These are phyloP conservation scores for Paramecium tetraurelia DNA, from an alignment of 73 alveolate species.

Conservation along the genomic window DNA sequence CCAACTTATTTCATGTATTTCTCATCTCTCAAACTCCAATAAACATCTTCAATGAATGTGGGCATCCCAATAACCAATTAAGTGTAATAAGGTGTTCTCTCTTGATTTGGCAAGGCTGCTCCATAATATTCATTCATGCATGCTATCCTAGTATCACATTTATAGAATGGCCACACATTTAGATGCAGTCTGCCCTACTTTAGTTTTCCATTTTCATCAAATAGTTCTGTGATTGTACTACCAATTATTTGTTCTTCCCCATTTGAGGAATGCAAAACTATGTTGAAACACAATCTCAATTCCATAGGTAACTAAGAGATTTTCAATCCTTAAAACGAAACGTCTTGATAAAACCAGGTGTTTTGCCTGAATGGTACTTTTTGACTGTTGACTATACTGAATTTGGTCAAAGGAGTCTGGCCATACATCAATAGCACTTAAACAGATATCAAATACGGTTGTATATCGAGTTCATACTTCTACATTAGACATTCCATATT, in stretches of 20 bases:
- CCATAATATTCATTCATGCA: constrained; percentile 70
- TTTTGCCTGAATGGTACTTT: constrained; percentile 44
- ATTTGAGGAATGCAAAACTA: constrained; percentile 29
- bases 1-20: constrained; percentile 38
- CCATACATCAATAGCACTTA: constrained; percentile 66
- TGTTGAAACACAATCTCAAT: constrained; percentile 63
- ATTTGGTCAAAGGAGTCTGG: constrained; percentile 13
- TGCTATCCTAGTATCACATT: constrained; percentile 60
- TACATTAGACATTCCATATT: constrained; percentile 44
- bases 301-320: constrained; percentile 70
- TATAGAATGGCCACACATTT: constrained; percentile 72
- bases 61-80: constrained; percentile 25
- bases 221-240: constrained; percentile 34
- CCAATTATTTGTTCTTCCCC: constrained; percentile 63
- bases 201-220: constrained; percentile 61
- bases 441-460: constrained; percentile 51
- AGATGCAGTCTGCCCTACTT: constrained; percentile 48
- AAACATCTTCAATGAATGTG: constrained; percentile 43
- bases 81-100: constrained; percentile 4
- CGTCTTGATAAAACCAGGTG: constrained; percentile 15
- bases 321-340: constrained; percentile 46
- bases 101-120: not conserved
- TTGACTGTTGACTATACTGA: not conserved
- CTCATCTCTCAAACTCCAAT: constrained; percentile 57
- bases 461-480: constrained; percentile 48